These are phyloP conservation scores for Coemansia sp. DNA, from an alignment of 192 early-diverging fungal genomes.

Conservation along the genomic window DNA sequence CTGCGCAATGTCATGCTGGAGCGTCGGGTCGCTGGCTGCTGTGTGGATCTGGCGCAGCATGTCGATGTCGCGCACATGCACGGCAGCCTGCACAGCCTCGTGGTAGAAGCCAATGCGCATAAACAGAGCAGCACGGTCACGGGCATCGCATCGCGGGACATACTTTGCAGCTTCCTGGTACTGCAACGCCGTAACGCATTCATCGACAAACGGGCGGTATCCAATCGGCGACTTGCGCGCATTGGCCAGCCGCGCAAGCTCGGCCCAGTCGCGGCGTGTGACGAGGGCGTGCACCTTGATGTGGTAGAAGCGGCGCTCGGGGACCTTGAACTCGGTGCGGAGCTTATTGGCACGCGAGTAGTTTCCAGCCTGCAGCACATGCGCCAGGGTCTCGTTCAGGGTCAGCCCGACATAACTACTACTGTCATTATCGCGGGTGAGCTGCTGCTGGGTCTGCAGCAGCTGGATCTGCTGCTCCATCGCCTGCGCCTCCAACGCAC, in stretches of 20 bases:
- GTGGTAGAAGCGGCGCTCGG: conserved; percentile 89
- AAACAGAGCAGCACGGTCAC: conserved; percentile 60
- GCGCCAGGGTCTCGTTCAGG: conserved; percentile 83
- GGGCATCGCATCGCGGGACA: conserved; percentile 67
- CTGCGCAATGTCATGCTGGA: conserved; percentile 38
- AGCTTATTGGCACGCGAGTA: conserved; percentile 72
- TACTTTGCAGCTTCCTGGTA: conserved; percentile 75
- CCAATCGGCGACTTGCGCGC: conserved; percentile 80
- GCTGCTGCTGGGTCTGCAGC: conserved; percentile 65
- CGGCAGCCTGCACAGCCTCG: conserved; percentile 71
- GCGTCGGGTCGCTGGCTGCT: conserved; percentile 7
- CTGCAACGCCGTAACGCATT: conserved; percentile 74
- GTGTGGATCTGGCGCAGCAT: conserved; percentile 56
- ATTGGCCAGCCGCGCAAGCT: conserved; percentile 75
- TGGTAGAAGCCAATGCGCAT: conserved; percentile 71
- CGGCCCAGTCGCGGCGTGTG: conserved; percentile 78
- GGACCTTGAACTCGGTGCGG: conserved; percentile 79
- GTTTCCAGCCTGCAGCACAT: conserved; percentile 71
- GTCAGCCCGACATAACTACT: conserved; percentile 64
- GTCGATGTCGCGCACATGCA: conserved; percentile 60
- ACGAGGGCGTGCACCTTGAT: conserved; percentile 83
- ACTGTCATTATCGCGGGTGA: conserved; percentile 64
- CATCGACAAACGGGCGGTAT: conserved; percentile 76
- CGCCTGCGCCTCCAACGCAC: conserved; percentile 70
- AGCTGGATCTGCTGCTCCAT: conserved; percentile 60